Evolutionary conservation across 805 yeast species (phyloP), one percentile per base, ranked within the genome.

Genomic region (Yueomyces sinensis): DNA sequence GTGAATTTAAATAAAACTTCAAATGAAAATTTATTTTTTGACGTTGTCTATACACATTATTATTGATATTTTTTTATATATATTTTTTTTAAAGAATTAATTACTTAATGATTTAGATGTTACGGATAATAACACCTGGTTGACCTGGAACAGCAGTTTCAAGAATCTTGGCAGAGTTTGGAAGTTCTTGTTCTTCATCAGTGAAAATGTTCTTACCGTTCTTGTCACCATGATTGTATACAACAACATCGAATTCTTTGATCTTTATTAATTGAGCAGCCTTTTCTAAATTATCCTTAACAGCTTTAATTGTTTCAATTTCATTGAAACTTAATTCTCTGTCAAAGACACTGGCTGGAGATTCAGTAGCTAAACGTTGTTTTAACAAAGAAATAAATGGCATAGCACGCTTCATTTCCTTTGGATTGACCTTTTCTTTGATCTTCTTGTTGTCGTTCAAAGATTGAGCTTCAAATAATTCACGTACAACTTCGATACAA

Each of bases 341-440:
- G 68, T 86, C 78, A 68, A 91, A 84, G 18, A 91, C 95, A 34
- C 72, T 71, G 35, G 71, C 74, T 15, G 95, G 76, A 22, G 76
- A 60, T 53, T 82, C 93, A 28, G 67, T 61, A 31, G 44, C 41
- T 45, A 91, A 68, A 63, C 94, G 76, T 54, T 78, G 82, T 61
- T 91, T 87, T 58, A 91, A 66, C 47, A 74, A 65, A 43, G 89
- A 77, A 41, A 91, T 86, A 59, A 87, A 89, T 39, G 97, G 97
- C 97, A 91, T 91, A 40, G 95, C 96, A 49, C 93, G 79, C 72
- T 91, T 91, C 82, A 87, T 82, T 51, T 91, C 97, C 58, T 76
- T 78, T 44, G 82, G 82, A 20, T 65, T 63, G 40, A 81, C 75
- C 54, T 65, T 72, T 45, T 74, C 70, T 56, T 70, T 78, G 47